A percentile compares a stretch with the other conserved stretches of the same genome.
Evolutionary conservation across 148 eudicot genomes (phyloP).

Genomic region (Heliamphora exappendiculata): DNA sequence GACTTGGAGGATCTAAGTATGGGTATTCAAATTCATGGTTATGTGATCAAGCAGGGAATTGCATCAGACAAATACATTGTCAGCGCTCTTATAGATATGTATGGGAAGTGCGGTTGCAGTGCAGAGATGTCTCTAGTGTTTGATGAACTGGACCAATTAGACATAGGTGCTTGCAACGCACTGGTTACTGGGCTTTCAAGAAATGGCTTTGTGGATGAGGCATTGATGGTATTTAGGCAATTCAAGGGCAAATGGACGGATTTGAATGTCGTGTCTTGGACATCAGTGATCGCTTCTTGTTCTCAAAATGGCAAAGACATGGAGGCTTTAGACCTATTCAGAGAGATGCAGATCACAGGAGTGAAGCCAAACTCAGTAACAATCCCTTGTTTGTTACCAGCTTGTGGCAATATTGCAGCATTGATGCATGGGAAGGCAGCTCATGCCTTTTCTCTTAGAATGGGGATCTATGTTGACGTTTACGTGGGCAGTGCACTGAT

Average conservation of each 20-base stretch:
- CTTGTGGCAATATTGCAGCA: conserved; percentile 61
- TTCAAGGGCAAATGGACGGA: conserved; percentile 39
- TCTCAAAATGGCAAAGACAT: conserved; percentile 58
- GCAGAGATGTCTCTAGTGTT: conserved; percentile 43
- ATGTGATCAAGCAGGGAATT: conserved; percentile 43
- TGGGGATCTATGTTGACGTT: conserved; percentile 30
- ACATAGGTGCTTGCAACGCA: conserved; percentile 50
- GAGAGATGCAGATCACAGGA: conserved; percentile 54
- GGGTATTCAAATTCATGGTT: conserved; percentile 48
- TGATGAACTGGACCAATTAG: conserved; percentile 36
- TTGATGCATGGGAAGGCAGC: conserved; percentile 60
- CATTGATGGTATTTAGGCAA: conserved; percentile 30
- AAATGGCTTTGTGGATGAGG: conserved; percentile 46
- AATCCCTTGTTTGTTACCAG: conserved; percentile 64
- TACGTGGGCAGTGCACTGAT: conserved; percentile 49
- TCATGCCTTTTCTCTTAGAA: conserved; percentile 51
- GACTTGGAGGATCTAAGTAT: conserved; percentile 30
- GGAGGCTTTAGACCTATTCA: conserved; percentile 58
- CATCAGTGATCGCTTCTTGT: conserved; percentile 55
- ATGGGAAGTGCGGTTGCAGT: conserved; percentile 44
- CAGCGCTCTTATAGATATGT: conserved; percentile 52
- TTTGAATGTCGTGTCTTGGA: conserved; percentile 62
- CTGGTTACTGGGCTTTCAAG: conserved; percentile 50
- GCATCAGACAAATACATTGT: conserved; percentile 38
- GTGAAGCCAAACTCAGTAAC: conserved; percentile 54